These are phyloP conservation scores for Boletus speciosus DNA, from an alignment of 768 basidiomycete species.

Conservation along the genomic window DNA sequence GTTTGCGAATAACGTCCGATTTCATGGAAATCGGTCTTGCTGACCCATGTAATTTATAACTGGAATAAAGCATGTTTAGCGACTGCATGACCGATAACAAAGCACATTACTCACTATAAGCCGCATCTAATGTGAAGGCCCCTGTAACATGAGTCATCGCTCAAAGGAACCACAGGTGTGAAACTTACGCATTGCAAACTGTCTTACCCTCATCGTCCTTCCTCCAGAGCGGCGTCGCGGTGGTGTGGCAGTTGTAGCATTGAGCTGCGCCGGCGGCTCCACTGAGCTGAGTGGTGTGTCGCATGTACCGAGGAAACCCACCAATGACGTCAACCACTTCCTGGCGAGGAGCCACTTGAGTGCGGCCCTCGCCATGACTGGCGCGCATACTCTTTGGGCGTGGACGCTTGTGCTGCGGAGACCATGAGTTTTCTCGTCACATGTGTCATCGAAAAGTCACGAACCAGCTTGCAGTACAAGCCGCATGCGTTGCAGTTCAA, in stretches of 20 bases:
- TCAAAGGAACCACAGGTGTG: neutral
- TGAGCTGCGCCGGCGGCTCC: slow-evolving; percentile 51
- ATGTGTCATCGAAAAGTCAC: slow-evolving; percentile 22
- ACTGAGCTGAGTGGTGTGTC: slow-evolving; percentile 28
- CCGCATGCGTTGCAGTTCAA: slow-evolving; percentile 89
- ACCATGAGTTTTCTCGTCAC: neutral
- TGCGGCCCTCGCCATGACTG: slow-evolving; percentile 67
- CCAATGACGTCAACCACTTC: slow-evolving; percentile 74
- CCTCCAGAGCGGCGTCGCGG: slow-evolving; percentile 84
- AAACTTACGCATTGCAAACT: slow-evolving; percentile 84
- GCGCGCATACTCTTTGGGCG: slow-evolving; percentile 86
- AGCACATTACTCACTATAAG: slow-evolving; percentile 51
- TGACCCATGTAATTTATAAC: slow-evolving; percentile 81
- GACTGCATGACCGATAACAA: neutral
- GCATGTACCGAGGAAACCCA: slow-evolving; percentile 39
- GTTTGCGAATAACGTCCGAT: slow-evolving; percentile 85
- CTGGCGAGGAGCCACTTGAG: slow-evolving; percentile 59
- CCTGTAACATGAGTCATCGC: slow-evolving; percentile 10
- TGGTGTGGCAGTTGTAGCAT: slow-evolving; percentile 89
- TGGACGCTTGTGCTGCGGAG: slow-evolving; percentile 73
- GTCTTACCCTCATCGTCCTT: slow-evolving; percentile 92
- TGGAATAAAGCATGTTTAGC: slow-evolving; percentile 20
- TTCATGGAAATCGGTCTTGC: slow-evolving; percentile 89
- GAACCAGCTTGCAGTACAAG: slow-evolving; percentile 79
- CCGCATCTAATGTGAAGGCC: slow-evolving; percentile 54